Base-by-base conservation (phyloP, 139 green algal species). In the Deuterostichococcus epilithicus region DNA sequence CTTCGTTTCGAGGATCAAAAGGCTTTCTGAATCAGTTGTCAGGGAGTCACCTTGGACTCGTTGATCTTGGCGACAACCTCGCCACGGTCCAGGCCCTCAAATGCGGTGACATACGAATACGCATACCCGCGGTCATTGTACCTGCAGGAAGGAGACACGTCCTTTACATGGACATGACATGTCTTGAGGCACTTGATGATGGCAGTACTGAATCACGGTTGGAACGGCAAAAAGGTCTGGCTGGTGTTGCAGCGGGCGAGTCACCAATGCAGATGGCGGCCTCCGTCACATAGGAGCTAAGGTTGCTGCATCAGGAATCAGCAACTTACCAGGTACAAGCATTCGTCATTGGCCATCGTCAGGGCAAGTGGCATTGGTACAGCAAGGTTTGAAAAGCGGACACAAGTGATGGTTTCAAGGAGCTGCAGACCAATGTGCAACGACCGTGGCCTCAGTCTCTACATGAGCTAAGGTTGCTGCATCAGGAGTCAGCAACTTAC, bases 11-110 rank as follows among this genome's bases (percentile, higher is more conserved):
- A 63, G 18, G 22, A 63, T 63, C 47, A 63, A 18, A 63, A 63
- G 22, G 22, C 18, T n/a, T 63, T n/a, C n/a, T n/a, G n/a, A n/a
- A 63, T 18, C 47, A 63, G 20, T 63, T 18, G 20, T 63, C 20
- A n/a, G 18, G 18, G 20, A 63, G 22, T 75, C 28, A 86, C 63
- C 37, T 76, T 79, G 23, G 90, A 88, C 81, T 96, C 91, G 6
- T 84, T 69, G 0, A 94, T 67, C 72, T 93, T 80, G 13, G 80
- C 90, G 20, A 85, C 75, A 22, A 97, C 75, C 8, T 92, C 65
- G 23, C 88, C 88, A 25, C 83, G 92, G 44, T 91, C 86, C 87
- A 97, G 88, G 73, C 92, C 90, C n/a, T 89, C 89, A 58, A 92
- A 95, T 65, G 85, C 73, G 1, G 68, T 82, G 71, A 94, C 86